Base-by-base conservation (phyloP, 2,329 filamentous ascomycete genomes). In the Teratosphaeria pseudoeucalypti region DNA sequence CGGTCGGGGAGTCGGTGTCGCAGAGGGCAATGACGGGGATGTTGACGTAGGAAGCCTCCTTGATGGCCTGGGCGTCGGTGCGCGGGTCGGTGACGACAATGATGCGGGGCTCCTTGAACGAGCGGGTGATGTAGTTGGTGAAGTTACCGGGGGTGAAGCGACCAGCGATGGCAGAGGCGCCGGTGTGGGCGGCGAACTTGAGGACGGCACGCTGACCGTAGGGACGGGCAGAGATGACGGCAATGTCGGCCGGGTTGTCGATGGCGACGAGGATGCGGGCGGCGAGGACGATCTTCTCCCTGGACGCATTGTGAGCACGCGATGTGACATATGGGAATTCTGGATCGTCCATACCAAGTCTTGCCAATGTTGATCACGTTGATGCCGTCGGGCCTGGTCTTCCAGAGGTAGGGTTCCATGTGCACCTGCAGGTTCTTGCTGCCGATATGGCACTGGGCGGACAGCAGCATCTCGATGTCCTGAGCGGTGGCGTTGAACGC, bases 71-170 rank as follows among this genome's bases (percentile, higher is more conserved):
- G 78, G 94, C 90, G 75, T 99, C 94, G 83, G 95, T 99, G 81
- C 95, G 92, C 74, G 94, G 94, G 80, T 99, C 94, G 82, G 94
- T 99, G 75, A 99, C 94, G 78, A 99, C 87, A 81, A 99, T 97
- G 76, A 99, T 85, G 80, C 95, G 95, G 77, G 94, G 94, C 85
- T 99, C 94, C 88, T 96, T 96, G 91, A 99, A 99, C 68, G 94
- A 97, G 76, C 94, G 92, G 80, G 95, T 99, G 88, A 99, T 99
- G 89, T 99, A 99, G 87, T 99, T 99, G 85, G 94, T 99, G 88
- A 99, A 99, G 81, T 92, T 96, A 89, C 94, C 94, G 78, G 94
- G 94, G 77, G 94, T 99, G 89, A 99, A 99, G 79, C 94, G 94
- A 83, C 94, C 94, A 75, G 94, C 95, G 76, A 99, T 99, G 79